A percentile compares a stretch with the other conserved stretches of the same genome.
Conservation (phyloP, 305 asterid genomes). For the Fraxinus albicans region DNA sequence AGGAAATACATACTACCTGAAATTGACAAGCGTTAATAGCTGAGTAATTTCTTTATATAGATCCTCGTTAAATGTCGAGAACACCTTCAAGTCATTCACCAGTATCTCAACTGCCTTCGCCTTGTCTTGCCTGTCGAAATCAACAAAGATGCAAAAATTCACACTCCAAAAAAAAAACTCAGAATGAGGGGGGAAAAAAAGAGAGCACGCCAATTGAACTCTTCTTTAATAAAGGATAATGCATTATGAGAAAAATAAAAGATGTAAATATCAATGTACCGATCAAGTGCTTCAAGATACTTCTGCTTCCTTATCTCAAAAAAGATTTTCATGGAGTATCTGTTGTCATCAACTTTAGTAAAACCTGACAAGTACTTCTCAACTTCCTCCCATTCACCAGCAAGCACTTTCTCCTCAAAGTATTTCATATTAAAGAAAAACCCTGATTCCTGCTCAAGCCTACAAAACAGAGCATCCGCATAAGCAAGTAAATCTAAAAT, state of each 20-base stretch:
- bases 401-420: conserved; percentile 79
- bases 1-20: conserved; percentile 52
- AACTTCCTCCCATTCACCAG: conserved; percentile 88
- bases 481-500: conserved; percentile 6
- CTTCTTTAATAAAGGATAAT: background rate
- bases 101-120: conserved; percentile 79
- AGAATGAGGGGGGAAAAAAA: background rate
- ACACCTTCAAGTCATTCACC: conserved; percentile 78
- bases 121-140: conserved; percentile 61
- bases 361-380: conserved; percentile 84
- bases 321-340: conserved; percentile 86
- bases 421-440: conserved; percentile 80
- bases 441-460: conserved; percentile 89
- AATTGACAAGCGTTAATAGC: conserved; percentile 70
- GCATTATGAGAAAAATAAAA: conserved; percentile 1
- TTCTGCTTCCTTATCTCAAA: conserved; percentile 81
- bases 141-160: conserved; percentile 2
- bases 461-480: conserved; percentile 26
- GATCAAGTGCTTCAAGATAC: conserved; percentile 85
- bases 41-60: conserved; percentile 79
- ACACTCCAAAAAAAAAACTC: background rate
- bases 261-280: conserved; percentile 37
- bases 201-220: background rate
- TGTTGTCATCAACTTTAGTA: conserved; percentile 78
- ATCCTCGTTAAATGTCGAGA: conserved; percentile 78